phyloP scores from a whole-genome alignment of 2,329 filamentous ascomycete genomes.

The Erysiphe pulchra region DNA sequence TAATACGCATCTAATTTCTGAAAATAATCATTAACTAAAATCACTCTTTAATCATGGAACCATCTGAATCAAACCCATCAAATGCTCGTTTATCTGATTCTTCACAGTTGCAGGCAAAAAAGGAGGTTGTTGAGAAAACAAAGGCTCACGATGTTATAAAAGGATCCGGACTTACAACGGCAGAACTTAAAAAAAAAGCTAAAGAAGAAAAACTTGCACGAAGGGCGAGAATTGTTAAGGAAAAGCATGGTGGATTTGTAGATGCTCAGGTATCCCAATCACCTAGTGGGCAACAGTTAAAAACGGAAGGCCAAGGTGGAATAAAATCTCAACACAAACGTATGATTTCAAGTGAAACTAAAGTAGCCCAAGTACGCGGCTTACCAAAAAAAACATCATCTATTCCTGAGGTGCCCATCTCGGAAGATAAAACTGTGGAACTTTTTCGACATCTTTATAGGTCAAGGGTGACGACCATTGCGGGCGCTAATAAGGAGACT shows the following conservation, averaged over 20 bases:
- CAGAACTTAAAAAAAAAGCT: slow-evolving; percentile 49
- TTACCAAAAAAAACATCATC: slow-evolving; percentile 9
- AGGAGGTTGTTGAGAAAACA: neutral
- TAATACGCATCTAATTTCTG: too few species aligned
- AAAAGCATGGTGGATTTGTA: slow-evolving; percentile 16
- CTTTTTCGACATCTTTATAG: slow-evolving; percentile 64
- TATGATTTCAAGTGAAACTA: slow-evolving; percentile 9
- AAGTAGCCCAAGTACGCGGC: slow-evolving; percentile 8
- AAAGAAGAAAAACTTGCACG: slow-evolving; percentile 82
- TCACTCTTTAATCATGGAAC: too few species aligned
- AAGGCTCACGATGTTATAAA: neutral
- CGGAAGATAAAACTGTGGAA: slow-evolving; percentile 40
- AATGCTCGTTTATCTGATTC: too few species aligned
- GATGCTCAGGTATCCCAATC: slow-evolving; percentile 2
- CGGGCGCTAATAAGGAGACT: slow-evolving; percentile 41
- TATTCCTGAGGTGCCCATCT: slow-evolving; percentile 23
- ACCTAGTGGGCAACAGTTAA: slow-evolving; percentile 1
- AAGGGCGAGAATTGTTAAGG: slow-evolving; percentile 43
- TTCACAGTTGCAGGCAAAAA: neutral
- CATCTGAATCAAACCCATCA: too few species aligned
- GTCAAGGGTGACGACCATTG: slow-evolving; percentile 38
- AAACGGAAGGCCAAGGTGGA: slow-evolving; percentile 11
- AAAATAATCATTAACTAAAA: too few species aligned
- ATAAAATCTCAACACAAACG: slow-evolving; percentile 17
- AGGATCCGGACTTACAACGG: neutral